Evolutionary conservation across 208 protist genomes (phyloP).

Genomic region (Trypanosoma melophagium): DNA sequence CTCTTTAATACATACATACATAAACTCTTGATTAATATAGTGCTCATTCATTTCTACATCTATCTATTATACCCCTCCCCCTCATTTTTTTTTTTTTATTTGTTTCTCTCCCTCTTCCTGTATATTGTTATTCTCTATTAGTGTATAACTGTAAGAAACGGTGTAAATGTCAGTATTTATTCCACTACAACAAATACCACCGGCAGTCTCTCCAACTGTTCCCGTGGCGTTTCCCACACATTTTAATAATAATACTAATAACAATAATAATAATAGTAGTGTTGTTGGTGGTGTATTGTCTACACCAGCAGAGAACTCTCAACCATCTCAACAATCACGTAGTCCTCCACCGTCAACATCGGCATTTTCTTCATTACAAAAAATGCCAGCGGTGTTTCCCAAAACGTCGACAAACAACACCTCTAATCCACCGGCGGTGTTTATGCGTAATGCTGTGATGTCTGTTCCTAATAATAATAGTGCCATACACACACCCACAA

Average conservation of each 20-base stretch:
- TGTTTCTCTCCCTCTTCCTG: conserved; percentile 3
- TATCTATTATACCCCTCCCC: neutral
- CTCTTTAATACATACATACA: neutral
- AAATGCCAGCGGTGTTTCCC: neutral
- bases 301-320: neutral
- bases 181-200: neutral
- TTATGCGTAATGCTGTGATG: neutral
- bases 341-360: neutral
- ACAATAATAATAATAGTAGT: no score
- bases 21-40: neutral
- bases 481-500: neutral
- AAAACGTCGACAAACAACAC: neutral
- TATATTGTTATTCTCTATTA: neutral
- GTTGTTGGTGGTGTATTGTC: neutral
- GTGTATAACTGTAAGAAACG: neutral
- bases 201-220: neutral
- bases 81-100: neutral
- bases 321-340: neutral
- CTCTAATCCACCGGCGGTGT: neutral
- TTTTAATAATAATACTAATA: no score
- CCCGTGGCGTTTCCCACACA: neutral
- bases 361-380: neutral
- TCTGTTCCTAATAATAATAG: neutral
- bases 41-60: neutral
- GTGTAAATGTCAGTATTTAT: conserved; percentile 17